Percentiles rank a stretch among this genome's conserved stretches.
Conservation (phyloP, 345 rosid species). For the Euphorbia pulcherrima region DNA sequence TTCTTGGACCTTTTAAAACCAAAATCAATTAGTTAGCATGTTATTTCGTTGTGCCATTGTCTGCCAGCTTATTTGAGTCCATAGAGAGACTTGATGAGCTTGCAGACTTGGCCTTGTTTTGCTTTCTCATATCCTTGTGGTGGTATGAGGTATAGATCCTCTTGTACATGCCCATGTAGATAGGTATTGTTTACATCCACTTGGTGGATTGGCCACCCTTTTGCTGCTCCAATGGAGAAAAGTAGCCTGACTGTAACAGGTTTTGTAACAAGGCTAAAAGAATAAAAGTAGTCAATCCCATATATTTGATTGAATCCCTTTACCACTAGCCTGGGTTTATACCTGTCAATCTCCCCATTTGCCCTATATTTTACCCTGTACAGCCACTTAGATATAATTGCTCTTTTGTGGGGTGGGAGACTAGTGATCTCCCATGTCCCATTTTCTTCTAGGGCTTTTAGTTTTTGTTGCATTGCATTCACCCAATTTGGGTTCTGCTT, state of each 20-base stretch:
- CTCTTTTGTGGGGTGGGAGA: no score
- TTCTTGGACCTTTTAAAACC: no score
- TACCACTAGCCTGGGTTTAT: neutral
- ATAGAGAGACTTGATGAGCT: neutral
- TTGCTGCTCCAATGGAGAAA: neutral
- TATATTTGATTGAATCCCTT: neutral
- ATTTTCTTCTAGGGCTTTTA: no score
- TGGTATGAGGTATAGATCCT: no score
- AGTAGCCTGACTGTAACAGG: neutral
- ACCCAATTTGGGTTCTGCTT: no score
- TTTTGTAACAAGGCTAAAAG: neutral
- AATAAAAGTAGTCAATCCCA: neutral
- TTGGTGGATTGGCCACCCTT: neutral
- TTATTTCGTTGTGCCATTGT: neutral
- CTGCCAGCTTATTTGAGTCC: neutral
- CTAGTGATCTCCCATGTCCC: no score
- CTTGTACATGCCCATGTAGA: no score
- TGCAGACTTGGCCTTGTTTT: neutral
- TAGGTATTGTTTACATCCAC: neutral
- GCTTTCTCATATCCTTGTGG: no score
- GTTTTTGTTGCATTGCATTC: no score
- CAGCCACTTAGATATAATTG: no score
- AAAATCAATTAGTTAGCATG: neutral
- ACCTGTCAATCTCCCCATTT: neutral
- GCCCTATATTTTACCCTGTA: no score